phyloP scores from a whole-genome alignment of 352 stramenopile genomes.

The Phytophthora quininea region DNA sequence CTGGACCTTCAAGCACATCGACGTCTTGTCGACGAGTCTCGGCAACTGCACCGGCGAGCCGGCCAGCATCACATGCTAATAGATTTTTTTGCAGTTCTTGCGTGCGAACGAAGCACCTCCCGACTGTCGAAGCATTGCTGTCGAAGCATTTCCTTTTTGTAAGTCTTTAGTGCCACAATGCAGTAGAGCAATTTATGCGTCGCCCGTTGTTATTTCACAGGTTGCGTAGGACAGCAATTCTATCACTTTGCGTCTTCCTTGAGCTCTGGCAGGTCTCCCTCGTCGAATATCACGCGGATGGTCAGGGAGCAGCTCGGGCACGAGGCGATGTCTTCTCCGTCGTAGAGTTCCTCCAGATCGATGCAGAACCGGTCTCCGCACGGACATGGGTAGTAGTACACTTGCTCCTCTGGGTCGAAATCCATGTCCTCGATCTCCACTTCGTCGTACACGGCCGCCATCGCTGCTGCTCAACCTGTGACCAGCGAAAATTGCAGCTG shows the following conservation, averaged over 20 bases:
- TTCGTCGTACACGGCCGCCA: slow-evolving; percentile 96
- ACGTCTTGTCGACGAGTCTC: not conserved
- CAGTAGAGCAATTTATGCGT: not conserved
- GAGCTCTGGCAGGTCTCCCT: slow-evolving; percentile 80
- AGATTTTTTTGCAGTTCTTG: not conserved
- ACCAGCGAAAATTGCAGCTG: not conserved
- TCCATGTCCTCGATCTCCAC: slow-evolving; percentile 99
- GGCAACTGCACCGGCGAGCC: slow-evolving; percentile 6
- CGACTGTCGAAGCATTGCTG: not conserved
- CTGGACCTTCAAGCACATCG: slow-evolving; percentile 17
- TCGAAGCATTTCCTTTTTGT: not conserved
- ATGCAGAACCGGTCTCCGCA: slow-evolving; percentile 96
- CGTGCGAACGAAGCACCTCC: not conserved
- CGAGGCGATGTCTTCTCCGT: slow-evolving; percentile 97
- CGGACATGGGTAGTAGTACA: slow-evolving; percentile 98
- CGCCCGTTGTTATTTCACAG: slow-evolving; percentile 24
- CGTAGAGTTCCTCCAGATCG: slow-evolving; percentile 84
- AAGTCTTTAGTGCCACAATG: not conserved
- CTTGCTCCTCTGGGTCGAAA: slow-evolving; percentile 92
- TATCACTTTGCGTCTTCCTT: slow-evolving; percentile 41
- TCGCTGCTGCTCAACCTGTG: slow-evolving; percentile 19
- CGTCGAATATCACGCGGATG: slow-evolving; percentile 96
- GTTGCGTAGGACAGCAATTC: slow-evolving; percentile 1
- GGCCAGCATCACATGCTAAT: slow-evolving; percentile 4
- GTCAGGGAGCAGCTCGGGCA: slow-evolving; percentile 97